A percentile compares a stretch with the other conserved stretches of the same genome.
phyloP scores from a whole-genome alignment of 2,329 filamentous ascomycete genomes.

The Epichloe scottii region DNA sequence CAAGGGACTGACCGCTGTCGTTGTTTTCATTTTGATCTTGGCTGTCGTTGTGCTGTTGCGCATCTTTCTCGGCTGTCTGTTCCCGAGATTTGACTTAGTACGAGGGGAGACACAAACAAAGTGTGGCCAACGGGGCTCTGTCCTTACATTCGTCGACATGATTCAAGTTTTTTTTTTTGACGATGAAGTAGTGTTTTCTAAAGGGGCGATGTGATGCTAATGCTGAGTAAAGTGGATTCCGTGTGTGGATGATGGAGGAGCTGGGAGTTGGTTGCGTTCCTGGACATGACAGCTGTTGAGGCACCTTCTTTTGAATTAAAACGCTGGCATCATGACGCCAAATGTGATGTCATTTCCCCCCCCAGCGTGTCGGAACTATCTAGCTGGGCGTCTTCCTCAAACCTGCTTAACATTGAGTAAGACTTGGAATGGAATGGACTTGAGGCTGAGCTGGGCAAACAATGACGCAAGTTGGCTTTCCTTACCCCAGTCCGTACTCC shows the following conservation, averaged over 20 bases:
- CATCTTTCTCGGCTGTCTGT: constrained; percentile 1
- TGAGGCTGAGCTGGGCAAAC: neutral
- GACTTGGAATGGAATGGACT: neutral
- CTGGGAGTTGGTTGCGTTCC: neutral
- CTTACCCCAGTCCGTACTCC: no score
- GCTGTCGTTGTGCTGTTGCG: neutral
- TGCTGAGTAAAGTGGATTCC: no score
- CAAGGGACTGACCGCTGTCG: neutral
- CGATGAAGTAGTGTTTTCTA: neutral
- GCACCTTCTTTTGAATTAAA: neutral
- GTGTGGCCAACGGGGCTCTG: no score
- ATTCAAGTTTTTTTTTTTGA: neutral
- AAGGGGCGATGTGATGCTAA: no score
- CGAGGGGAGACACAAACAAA: no score
- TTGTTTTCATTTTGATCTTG: neutral
- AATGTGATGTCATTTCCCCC: neutral
- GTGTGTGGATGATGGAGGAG: neutral
- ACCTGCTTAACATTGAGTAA: neutral
- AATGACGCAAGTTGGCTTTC: neutral
- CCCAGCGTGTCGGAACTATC: neutral
- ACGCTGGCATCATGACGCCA: neutral
- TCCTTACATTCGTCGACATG: neutral
- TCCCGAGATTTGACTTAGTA: neutral
- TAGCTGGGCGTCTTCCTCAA: neutral
- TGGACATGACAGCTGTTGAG: neutral